Evolutionary conservation across 2,329 filamentous ascomycete genomes (phyloP).

Genomic region (Paramyrothecium roridum): DNA sequence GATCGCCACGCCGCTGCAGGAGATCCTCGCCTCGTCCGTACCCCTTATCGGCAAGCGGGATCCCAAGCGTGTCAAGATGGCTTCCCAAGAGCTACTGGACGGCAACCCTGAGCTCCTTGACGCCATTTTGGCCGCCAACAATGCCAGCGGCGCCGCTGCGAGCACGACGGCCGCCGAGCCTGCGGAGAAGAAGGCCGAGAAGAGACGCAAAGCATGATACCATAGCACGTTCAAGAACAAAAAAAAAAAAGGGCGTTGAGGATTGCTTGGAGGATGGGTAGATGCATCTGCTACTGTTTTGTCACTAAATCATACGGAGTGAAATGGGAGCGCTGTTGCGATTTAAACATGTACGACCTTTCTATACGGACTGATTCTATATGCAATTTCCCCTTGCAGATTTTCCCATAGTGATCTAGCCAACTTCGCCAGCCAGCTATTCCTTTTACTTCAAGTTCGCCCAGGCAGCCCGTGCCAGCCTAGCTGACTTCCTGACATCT

Average conservation of each 20-base stretch:
- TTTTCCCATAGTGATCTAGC: neutral
- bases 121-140: conserved; percentile 37
- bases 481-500: conserved; percentile 48
- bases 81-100: conserved; percentile 31
- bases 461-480: conserved; percentile 48
- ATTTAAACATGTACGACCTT: neutral
- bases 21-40: conserved; percentile 68
- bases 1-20: conserved; percentile 73
- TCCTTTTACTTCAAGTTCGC: conserved; percentile 26
- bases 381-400: neutral
- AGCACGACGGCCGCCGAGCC: conserved; percentile 26
- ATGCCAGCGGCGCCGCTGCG: conserved; percentile 18
- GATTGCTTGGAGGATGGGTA: neutral
- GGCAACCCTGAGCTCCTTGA: conserved; percentile 46
- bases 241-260: neutral
- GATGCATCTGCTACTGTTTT: conserved; percentile 4
- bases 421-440: conserved; percentile 6
- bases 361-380: neutral
- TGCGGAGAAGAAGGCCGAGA: conserved; percentile 37
- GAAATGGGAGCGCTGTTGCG: too few relatives aligned
- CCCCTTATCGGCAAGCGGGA: conserved; percentile 65
- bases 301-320: neutral
- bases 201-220: conserved; percentile 39
- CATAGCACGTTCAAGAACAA: neutral
- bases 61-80: conserved; percentile 48